A percentile compares a stretch with the other conserved stretches of the same genome.
These are phyloP conservation scores for Stellera chamaejasme DNA, from an alignment of 345 rosid species.

Conservation along the genomic window DNA sequence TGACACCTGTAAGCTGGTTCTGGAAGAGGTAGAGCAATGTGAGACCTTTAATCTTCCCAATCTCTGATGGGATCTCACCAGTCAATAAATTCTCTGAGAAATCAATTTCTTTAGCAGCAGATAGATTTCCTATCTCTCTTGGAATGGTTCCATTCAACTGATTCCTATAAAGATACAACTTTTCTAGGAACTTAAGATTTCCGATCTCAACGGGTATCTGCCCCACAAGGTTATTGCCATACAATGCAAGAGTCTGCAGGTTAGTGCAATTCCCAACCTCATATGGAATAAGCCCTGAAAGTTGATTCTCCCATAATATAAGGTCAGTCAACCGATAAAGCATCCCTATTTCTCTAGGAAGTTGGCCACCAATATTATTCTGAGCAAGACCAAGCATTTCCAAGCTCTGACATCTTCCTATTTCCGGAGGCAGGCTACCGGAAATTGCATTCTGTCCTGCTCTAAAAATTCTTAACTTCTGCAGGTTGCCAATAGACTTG, in stretches of 20 bases:
- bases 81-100: conserved; percentile 72
- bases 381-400: conserved; percentile 81
- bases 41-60: conserved; percentile 53
- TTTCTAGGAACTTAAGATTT: conserved; percentile 50
- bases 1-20: conserved; percentile 69
- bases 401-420: conserved; percentile 60
- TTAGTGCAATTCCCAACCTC: conserved; percentile 72
- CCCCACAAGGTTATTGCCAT: conserved; percentile 63
- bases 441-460: conserved; percentile 79
- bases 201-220: conserved; percentile 65
- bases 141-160: conserved; percentile 82
- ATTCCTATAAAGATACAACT: conserved; percentile 77
- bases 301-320: conserved; percentile 65
- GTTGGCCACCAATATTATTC: conserved; percentile 52
- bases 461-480: conserved; percentile 43
- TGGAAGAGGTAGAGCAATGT: conserved; percentile 61
- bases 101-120: conserved; percentile 64
- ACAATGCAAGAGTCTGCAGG: conserved; percentile 60
- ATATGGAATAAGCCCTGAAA: conserved; percentile 55
- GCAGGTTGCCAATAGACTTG: conserved; percentile 65
- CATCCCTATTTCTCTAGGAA: conserved; percentile 79
- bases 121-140: conserved; percentile 67
- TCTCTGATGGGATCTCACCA: conserved; percentile 70
- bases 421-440: conserved; percentile 66
- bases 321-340: conserved; percentile 50